Evolutionary conservation across 1,284 basidiomycete species (phyloP).

Genomic region (Rhodotorula sp.): DNA sequence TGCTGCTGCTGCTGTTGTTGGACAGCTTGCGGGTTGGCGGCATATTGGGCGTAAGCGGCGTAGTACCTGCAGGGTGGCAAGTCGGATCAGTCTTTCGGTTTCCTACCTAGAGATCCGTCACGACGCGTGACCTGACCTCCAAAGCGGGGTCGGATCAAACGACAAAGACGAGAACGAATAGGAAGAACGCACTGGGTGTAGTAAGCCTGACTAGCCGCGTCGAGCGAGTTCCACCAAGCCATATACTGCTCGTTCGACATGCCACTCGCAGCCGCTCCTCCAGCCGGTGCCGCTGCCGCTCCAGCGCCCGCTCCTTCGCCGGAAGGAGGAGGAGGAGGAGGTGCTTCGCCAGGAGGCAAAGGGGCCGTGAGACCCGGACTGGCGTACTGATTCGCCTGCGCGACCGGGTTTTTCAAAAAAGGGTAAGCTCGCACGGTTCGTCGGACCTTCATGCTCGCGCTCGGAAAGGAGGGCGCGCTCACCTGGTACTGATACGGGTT

Average conservation of each 20-base stretch:
- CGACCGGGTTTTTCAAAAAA: too few species aligned
- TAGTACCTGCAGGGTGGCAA: slow-evolving; percentile 24
- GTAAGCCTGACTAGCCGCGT: slow-evolving; percentile 37
- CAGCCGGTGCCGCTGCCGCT: slow-evolving; percentile 6
- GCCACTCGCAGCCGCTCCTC: slow-evolving; percentile 8
- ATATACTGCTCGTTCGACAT: slow-evolving; percentile 36
- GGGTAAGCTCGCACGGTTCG: too few species aligned
- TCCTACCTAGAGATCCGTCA: accelerated
- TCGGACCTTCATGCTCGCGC: neutral
- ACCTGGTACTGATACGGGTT: slow-evolving; percentile 35
- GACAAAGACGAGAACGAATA: neutral
- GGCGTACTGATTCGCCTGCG: slow-evolving; percentile 33
- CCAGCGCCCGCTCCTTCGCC: neutral
- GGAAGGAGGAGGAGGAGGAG: slow-evolving; percentile 14
- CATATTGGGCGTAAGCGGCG: slow-evolving; percentile 34
- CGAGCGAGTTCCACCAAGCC: slow-evolving; percentile 39
- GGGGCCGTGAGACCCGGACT: slow-evolving; percentile 36
- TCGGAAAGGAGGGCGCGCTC: neutral
- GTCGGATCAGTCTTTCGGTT: too few species aligned
- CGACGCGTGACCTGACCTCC: too few species aligned
- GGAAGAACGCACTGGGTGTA: slow-evolving; percentile 35
- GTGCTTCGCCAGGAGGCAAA: slow-evolving; percentile 37
- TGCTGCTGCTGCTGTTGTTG: neutral
- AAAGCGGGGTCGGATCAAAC: too few species aligned
- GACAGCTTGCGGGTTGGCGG: slow-evolving; percentile 11